These are phyloP conservation scores for Ascochyta clinopodiicola DNA, from an alignment of 2,329 filamentous ascomycete species.

Conservation along the genomic window DNA sequence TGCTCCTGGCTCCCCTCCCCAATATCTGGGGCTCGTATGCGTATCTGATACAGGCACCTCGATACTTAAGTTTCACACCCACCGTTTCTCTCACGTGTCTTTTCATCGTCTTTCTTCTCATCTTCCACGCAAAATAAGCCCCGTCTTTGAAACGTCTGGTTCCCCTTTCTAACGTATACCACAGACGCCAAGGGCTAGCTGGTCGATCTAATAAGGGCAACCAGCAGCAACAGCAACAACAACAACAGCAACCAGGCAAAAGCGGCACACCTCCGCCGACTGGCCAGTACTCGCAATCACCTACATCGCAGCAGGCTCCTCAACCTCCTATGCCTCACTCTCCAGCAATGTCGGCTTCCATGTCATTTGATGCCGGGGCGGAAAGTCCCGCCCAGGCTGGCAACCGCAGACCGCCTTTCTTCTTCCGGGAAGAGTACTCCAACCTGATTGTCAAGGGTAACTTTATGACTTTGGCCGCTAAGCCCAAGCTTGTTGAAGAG, in stretches of 20 bases:
- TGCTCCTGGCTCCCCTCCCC: conserved; percentile 28
- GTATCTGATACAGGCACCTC: conserved; percentile 37
- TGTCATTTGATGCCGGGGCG: conserved; percentile 66
- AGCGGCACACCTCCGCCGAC: conserved; percentile 47
- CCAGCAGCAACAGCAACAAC: conserved; percentile 30
- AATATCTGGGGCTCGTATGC: conserved; percentile 29
- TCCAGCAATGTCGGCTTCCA: conserved; percentile 51
- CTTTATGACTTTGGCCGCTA: conserved; percentile 93
- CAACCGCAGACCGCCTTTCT: conserved; percentile 73
- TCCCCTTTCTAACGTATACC: conserved; percentile 34
- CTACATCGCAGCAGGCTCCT: conserved; percentile 42
- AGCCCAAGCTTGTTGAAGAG: conserved; percentile 90
- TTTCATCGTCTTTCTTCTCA: conserved; percentile 11
- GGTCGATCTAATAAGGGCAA: conserved; percentile 52
- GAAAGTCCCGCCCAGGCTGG: conserved; percentile 50
- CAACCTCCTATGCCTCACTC: conserved; percentile 47
- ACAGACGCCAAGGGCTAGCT: conserved; percentile 52
- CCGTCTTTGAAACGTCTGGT: conserved; percentile 9
- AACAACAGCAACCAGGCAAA: conserved; percentile 41
- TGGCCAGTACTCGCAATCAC: conserved; percentile 42
- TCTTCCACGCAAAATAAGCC: conserved; percentile 9
- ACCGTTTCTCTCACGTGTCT: conserved; percentile 22
- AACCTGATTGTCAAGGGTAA: conserved; percentile 95
- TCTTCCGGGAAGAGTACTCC: conserved; percentile 76
- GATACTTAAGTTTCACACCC: conserved; percentile 34